These are phyloP conservation scores for Hirschioporus abietinus DNA, from an alignment of 768 basidiomycete genomes.

Conservation along the genomic window DNA sequence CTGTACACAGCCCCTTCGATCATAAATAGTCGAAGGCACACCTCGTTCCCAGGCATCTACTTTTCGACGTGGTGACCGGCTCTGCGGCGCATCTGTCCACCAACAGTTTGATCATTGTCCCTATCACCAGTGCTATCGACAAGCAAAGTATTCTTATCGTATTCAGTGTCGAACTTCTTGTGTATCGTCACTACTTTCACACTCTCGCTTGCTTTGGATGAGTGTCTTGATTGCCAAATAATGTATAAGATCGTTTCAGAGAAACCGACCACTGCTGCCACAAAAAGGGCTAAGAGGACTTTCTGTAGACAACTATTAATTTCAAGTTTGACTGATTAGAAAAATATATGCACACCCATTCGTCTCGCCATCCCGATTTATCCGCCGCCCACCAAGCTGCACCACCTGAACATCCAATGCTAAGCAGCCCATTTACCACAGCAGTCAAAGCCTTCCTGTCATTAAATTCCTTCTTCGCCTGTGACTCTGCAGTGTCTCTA, in stretches of 20 bases:
- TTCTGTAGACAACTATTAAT: constrained; percentile 23
- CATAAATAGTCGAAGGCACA: background rate
- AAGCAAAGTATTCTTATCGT: background rate
- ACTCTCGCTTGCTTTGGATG: background rate
- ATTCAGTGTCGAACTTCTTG: background rate
- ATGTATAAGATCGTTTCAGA: constrained; percentile 67
- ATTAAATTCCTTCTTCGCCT: constrained; percentile 38
- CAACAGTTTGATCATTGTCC: background rate
- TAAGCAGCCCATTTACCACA: constrained; percentile 66
- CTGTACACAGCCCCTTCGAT: background rate
- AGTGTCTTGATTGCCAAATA: constrained; percentile 58
- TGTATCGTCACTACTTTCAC: background rate
- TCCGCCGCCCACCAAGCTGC: constrained; percentile 73
- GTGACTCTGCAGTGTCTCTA: constrained; percentile 41
- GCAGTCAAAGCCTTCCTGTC: constrained; percentile 67
- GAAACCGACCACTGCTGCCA: constrained; percentile 60
- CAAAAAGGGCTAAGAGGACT: constrained; percentile 55
- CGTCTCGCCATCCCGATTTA: constrained; percentile 55
- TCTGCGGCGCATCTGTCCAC: background rate
- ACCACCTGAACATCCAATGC: constrained; percentile 58
- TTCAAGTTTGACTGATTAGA: constrained; percentile 7
- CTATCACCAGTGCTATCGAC: background rate
- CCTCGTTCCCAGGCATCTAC: constrained; percentile 3
- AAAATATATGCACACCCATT: constrained; percentile 55
- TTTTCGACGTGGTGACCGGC: constrained; percentile 3